A percentile compares a stretch with the other conserved stretches of the same genome.
phyloP scores from a whole-genome alignment of 805 yeast species.

The Yamadazyma laniorum region DNA sequence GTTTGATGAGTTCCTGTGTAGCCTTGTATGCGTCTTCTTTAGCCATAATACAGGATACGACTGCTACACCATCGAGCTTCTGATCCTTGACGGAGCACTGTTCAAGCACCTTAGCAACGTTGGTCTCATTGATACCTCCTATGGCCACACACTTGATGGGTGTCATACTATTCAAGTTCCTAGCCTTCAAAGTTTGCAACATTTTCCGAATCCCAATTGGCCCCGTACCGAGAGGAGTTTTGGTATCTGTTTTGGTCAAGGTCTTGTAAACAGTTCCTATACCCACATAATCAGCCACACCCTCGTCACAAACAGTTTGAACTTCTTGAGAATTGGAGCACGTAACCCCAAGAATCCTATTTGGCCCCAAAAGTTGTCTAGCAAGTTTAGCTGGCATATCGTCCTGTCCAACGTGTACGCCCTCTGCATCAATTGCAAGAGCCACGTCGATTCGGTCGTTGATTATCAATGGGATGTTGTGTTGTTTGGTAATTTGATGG shows the following conservation, averaged over 20 bases:
- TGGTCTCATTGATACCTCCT: slow-evolving; percentile 71
- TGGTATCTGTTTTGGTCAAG: slow-evolving; percentile 56
- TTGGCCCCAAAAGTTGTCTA: slow-evolving; percentile 64
- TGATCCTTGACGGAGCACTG: slow-evolving; percentile 46
- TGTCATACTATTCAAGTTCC: slow-evolving; percentile 17
- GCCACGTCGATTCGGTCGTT: slow-evolving; percentile 90
- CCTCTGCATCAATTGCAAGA: slow-evolving; percentile 84
- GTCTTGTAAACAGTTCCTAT: slow-evolving; percentile 80
- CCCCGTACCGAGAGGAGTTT: slow-evolving; percentile 56
- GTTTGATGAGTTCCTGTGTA: slow-evolving; percentile 35
- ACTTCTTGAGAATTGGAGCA: slow-evolving; percentile 61
- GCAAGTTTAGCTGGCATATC: slow-evolving; percentile 69
- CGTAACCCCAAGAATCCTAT: slow-evolving; percentile 78
- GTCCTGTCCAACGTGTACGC: slow-evolving; percentile 90
- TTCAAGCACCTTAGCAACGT: slow-evolving; percentile 56
- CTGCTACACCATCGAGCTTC: slow-evolving; percentile 76
- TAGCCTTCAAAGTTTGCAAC: slow-evolving; percentile 41
- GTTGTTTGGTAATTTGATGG: slow-evolving; percentile 57
- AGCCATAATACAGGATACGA: slow-evolving; percentile 85
- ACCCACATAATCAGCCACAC: slow-evolving; percentile 76
- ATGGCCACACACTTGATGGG: slow-evolving; percentile 66
- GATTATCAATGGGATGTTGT: slow-evolving; percentile 72
- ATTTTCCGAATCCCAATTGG: slow-evolving; percentile 60
- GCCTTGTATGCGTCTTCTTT: slow-evolving; percentile 50
- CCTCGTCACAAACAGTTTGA: slow-evolving; percentile 45